Evolutionary conservation across 768 basidiomycete genomes (phyloP), one percentile per base, ranked within the genome.

Genomic region (Hortiboletus campestris): DNA sequence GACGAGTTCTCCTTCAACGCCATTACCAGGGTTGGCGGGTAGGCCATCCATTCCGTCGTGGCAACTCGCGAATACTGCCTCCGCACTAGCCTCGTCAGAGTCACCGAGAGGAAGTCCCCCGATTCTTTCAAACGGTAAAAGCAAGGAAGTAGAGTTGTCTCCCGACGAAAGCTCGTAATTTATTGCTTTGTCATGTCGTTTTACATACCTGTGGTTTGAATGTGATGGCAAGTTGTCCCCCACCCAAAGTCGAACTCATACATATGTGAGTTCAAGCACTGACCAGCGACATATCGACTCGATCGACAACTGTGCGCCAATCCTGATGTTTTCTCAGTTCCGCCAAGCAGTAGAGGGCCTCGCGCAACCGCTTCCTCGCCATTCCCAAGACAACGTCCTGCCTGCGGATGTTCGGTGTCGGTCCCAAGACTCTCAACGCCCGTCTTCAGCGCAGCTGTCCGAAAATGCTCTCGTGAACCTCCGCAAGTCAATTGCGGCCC

Each of bases 31-130:
- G 3, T 67, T 80, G 22, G 64, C 83, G 4, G 82, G 82, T 0
- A 79, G 83, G 59, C 89, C 89, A 8, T 78, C 85, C 19, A 94
- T 98, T 65, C 95, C 95, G 3, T 80, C 91, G 8, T 98, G 95
- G 95, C 95, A 98, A 67, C 76, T 97, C 47, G 82, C 85, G 17
- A 75, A 76, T 44, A 49, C 74, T 1, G 48, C 72, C 2, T 61
- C 73, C 17, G 35, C 64, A 13, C 35, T 63, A 14, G 34, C 67
- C 17, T 6, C 66, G 1, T 50, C 70, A 17, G 58, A 66, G 10
- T 50, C 63, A 8, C 41, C 43, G 6, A 46, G 56, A n/a, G 45
- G 4, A 14, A 43, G 46, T 20, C 59, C 53, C 20, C 60, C 51
- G 3, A 25, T 49, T 45, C 63, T 16, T 10, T 51, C 58, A 16